Evolutionary conservation across 129 eudicot species (phyloP).

Genomic region (Tanacetum coccineum): DNA sequence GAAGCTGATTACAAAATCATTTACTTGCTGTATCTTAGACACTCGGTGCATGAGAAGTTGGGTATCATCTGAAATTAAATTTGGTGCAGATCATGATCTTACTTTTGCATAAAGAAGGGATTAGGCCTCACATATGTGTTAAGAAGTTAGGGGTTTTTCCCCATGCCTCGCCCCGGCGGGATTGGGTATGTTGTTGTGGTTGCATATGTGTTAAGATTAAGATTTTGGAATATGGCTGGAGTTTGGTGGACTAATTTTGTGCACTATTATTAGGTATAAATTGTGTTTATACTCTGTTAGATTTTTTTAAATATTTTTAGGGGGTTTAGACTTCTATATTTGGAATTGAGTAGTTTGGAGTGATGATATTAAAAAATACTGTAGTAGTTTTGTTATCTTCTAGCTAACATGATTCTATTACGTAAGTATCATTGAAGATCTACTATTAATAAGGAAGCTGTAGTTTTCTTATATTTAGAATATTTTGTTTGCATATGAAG

Average conservation of each 20-base stretch:
- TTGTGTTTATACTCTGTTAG: neutral
- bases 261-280: constrained; percentile 5
- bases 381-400: constrained; percentile 2
- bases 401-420: neutral
- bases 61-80: constrained; percentile 12
- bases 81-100: constrained; percentile 19
- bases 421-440: neutral
- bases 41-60: constrained; percentile 11
- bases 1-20: neutral
- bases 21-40: constrained; percentile 8
- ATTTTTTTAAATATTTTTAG: neutral
- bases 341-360: neutral
- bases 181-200: no score
- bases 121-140: neutral
- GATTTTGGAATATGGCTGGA: neutral
- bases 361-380: neutral
- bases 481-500: neutral
- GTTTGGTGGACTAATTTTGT: neutral
- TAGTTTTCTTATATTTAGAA: neutral
- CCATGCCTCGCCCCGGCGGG: no score
- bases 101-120: constrained; percentile 7
- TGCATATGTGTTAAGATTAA: constrained; percentile 1
- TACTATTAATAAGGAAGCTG: neutral
- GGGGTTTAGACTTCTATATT: neutral
- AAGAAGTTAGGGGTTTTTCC: neutral